Evolutionary conservation across 2,329 filamentous ascomycete species (phyloP), one percentile per base, ranked within the genome.

Genomic region (Septoria linicola): DNA sequence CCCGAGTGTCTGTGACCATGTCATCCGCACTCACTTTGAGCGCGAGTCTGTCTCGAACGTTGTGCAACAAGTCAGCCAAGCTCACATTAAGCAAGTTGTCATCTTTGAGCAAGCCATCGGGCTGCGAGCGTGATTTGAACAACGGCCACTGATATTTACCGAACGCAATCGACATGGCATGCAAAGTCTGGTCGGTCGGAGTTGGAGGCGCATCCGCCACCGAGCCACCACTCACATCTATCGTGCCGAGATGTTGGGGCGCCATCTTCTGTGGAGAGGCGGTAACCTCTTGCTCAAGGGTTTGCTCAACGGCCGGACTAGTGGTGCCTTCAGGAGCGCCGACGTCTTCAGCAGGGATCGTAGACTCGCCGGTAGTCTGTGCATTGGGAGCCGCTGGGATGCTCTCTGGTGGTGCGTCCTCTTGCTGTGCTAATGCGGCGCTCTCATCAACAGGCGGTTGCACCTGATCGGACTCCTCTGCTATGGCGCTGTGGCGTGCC

Each of bases 101-200:
- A 59, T 85, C 77, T 57, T 78, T 73, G 17, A 85, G 70, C 36
- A 85, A 79, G 55, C 79, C 74, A 23, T 76, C 72, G 49, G 80
- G 76, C 50, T 74, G 72, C 53, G 76, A 74, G 17, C 71, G 70
- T 2, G 78, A 80, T 30, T 80, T 79, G 60, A 85, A 84, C 6
- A 85, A 66, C 11, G 76, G 79, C 55, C 83, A 80, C 48, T 80
- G 76, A 42, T 71, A 72, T 11, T 75, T 76, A 53, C 77, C 73
- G 61, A 82, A 84, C n/a, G 75, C 63, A 14, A 84, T 73, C 34
- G 74, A 74, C 14, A 82, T 73, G 40, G 76, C 73, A 64, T 79
- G 68, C 25, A 70, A 53, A 16, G 67, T 67, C 27, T 65, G 68
- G 43, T 68, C 66, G 35, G 68, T 69, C 2, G 66, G 68, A 14